Evolutionary conservation across 2,329 filamentous ascomycete genomes (phyloP).

Genomic region (Phyllosticta citriasiana): DNA sequence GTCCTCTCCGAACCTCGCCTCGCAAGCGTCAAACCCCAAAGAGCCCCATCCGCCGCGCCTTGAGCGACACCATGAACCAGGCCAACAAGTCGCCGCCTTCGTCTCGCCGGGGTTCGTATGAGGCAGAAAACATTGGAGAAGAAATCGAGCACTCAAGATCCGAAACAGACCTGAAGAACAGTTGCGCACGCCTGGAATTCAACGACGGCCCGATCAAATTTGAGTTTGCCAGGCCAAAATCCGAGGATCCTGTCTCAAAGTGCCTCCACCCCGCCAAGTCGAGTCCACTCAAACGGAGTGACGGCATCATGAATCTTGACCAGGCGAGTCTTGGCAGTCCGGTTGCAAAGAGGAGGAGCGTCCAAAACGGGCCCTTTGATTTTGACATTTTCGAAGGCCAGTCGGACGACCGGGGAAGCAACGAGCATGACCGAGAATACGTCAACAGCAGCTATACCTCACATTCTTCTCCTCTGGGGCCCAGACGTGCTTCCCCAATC

Average conservation of each 20-base stretch:
- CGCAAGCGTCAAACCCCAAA: constrained; percentile 62
- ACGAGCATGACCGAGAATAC: constrained; percentile 20
- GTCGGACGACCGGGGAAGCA: constrained; percentile 13
- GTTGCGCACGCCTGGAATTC: constrained; percentile 21
- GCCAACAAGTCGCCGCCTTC: constrained; percentile 55
- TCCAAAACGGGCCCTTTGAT: constrained; percentile 62
- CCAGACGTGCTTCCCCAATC: constrained; percentile 22
- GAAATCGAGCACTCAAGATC: constrained; percentile 21
- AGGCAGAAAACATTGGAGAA: constrained; percentile 31
- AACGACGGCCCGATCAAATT: constrained; percentile 38
- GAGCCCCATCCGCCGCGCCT: constrained; percentile 69
- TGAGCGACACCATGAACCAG: constrained; percentile 60
- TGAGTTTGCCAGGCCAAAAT: constrained; percentile 33
- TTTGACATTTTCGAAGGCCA: constrained; percentile 59
- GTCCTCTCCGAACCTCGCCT: constrained; percentile 46
- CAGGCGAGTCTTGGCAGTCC: constrained; percentile 71
- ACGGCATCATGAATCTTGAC: constrained; percentile 81
- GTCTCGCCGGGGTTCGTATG: constrained; percentile 37
- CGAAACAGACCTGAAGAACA: constrained; percentile 31
- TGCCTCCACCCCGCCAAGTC: constrained; percentile 48
- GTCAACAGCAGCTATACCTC: constrained; percentile 28
- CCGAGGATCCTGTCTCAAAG: constrained; percentile 38
- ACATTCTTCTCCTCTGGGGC: constrained; percentile 16
- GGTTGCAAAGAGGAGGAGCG: constrained; percentile 79
- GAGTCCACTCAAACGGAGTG: constrained; percentile 85